Conservation (phyloP, 495 filamentous ascomycete genomes). For the Tuber calosporum region DNA sequence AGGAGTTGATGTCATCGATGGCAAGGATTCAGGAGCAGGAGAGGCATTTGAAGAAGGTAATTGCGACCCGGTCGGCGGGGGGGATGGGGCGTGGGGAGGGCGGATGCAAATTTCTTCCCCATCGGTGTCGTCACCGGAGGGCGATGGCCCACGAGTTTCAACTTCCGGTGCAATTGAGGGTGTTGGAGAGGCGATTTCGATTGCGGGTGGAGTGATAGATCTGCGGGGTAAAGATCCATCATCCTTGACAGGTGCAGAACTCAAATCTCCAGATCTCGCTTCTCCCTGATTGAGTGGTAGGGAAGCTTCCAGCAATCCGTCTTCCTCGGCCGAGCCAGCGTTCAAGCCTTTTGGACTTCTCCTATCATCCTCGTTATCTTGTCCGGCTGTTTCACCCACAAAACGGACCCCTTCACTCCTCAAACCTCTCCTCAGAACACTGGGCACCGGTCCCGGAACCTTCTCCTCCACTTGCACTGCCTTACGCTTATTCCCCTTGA, state of each 20-base stretch:
- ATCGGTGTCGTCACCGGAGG: neutral
- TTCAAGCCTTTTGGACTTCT: neutral
- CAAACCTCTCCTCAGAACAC: neutral
- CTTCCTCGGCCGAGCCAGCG: neutral
- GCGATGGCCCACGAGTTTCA: neutral
- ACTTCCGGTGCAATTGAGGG: neutral
- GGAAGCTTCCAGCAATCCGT: neutral
- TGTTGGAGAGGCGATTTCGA: neutral
- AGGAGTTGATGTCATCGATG: neutral
- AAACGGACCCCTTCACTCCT: neutral
- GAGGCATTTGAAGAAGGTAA: constrained; percentile 1
- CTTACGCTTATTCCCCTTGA: neutral
- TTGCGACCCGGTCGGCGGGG: neutral
- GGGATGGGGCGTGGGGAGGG: neutral
- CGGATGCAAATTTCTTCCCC: neutral
- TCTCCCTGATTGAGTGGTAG: neutral
- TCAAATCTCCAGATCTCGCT: neutral
- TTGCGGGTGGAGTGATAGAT: neutral
- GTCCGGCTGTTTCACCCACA: neutral
- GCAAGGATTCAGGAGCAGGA: neutral
- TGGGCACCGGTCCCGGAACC: neutral
- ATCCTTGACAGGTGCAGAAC: neutral
- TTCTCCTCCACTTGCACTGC: neutral
- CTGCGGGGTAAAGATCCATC: neutral
- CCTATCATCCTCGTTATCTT: neutral